These are phyloP conservation scores for Penicillium argentinense DNA, from an alignment of 495 filamentous ascomycete species.

Conservation along the genomic window DNA sequence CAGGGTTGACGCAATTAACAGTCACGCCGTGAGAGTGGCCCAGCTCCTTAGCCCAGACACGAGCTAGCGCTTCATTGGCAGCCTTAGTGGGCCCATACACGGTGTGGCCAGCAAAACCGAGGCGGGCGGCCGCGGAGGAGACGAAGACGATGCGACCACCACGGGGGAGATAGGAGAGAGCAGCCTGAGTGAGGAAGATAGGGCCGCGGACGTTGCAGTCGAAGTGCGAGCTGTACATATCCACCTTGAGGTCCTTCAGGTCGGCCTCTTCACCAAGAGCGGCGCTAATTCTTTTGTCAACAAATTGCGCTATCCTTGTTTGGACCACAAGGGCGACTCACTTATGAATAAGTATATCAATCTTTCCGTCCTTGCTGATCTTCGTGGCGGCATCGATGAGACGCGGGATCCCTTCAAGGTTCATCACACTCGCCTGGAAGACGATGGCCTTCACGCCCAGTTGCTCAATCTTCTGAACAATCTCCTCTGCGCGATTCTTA, in stretches of 20 bases:
- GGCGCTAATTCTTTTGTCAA: neutral
- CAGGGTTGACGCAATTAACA: slow-evolving; percentile 44
- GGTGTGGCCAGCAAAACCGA: slow-evolving; percentile 32
- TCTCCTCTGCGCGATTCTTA: neutral
- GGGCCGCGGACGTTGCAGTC: neutral
- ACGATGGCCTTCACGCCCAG: neutral
- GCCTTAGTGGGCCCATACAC: slow-evolving; percentile 48
- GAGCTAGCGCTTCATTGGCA: slow-evolving; percentile 46
- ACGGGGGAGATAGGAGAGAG: slow-evolving; percentile 45
- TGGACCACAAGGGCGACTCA: slow-evolving; percentile 27
- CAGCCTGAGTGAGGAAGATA: slow-evolving; percentile 39
- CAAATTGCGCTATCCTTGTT: slow-evolving; percentile 1
- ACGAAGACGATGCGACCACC: slow-evolving; percentile 58
- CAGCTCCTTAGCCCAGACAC: slow-evolving; percentile 43
- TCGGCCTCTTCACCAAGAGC: neutral
- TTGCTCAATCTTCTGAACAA: neutral
- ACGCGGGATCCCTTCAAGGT: neutral
- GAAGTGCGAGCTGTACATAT: neutral
- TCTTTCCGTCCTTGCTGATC: neutral
- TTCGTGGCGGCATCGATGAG: neutral
- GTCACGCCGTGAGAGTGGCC: slow-evolving; percentile 38
- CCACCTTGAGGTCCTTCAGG: neutral
- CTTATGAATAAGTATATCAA: neutral
- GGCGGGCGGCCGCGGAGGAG: slow-evolving; percentile 45
- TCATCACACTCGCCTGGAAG: neutral